Conservation (phyloP, 345 rosid genomes). For the Euphorbia lathyris region DNA sequence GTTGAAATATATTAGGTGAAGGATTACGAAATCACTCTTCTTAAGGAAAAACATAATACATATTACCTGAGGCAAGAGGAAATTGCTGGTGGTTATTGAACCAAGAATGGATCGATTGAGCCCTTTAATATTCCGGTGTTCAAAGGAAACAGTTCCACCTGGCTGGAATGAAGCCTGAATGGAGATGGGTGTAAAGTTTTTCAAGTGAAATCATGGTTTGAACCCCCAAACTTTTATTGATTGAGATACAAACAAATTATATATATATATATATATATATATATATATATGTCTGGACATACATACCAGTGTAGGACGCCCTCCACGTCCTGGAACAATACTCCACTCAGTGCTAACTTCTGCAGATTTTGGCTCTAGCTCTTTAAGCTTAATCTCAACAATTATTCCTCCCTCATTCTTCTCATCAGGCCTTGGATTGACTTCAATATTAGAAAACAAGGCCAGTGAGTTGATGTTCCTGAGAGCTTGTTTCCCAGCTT, state of each 20-base stretch:
- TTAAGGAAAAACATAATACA: neutral
- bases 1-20: neutral
- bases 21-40: constrained; percentile 4
- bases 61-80: constrained; percentile 84
- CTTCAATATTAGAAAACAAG: constrained; percentile 91
- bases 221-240: neutral
- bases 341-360: constrained; percentile 99
- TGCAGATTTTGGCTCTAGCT: constrained; percentile 94
- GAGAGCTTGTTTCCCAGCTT: constrained; percentile 91
- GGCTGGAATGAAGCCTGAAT: constrained; percentile 91
- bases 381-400: constrained; percentile 97
- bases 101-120: constrained; percentile 92
- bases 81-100: constrained; percentile 94
- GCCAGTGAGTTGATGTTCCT: constrained; percentile 80
- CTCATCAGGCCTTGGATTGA: constrained; percentile 94
- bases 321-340: constrained; percentile 98
- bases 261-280: constrained; percentile 13
- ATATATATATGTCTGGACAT: constrained; percentile 15
- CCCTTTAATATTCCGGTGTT: constrained; percentile 86
- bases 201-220: neutral
- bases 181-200: constrained; percentile 3
- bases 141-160: constrained; percentile 97
- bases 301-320: constrained; percentile 83
- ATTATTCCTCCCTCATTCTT: constrained; percentile 94
- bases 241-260: neutral